Base-by-base conservation (phyloP, 164 flowering plant genomes). In the Brasenia schreberi region DNA sequence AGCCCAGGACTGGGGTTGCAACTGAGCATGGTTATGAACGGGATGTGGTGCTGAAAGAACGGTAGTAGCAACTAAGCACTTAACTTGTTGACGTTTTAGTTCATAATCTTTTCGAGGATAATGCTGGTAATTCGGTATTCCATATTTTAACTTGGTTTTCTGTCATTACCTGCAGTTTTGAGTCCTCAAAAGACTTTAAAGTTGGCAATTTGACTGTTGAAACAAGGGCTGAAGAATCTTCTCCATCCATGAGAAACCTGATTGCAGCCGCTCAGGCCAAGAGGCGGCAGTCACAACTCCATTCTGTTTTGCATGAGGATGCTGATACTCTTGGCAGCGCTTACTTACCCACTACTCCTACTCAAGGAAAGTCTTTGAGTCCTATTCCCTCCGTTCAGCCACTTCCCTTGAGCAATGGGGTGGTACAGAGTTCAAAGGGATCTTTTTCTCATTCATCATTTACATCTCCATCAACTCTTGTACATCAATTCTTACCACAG, bases 201-300 rank as follows among this genome's bases (percentile, higher is more conserved):
- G 43, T 72, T 44, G 33, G 43, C 60, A 69, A 66, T 73, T 76
- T 76, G 62, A 58, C 70, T 62, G 27, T 67, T 45, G 87, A 83
- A 64, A 68, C 79, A 64, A 84, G 73, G 70, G 67, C 68, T 63
- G 64, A 75, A 33, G 90, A 90, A 65, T 80, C 96, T 65, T 79
- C 33, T 58, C 72, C 70, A 69, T 84, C 98, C 53, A 87, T 93
- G 87, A 90, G 74, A 75, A 79, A 86, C 79, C 97, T 93, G 18
- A 94, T 94, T 79, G 97, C 97, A 52, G 96, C 83, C 73, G 99
- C 99, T 70, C 97, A 88, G 74, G 98, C 97, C 39, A 94, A 88
- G 77, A 83, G 97, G 71, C 81, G 62, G 72, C 82, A 83, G 65
- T 82, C 97, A 67, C 86, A 82, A 16, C 67, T 79, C 9, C 88